A percentile compares a stretch with the other conserved stretches of the same genome.
Evolutionary conservation across 164 flowering plant species (phyloP).

Genomic region (Echeveria elegans): DNA sequence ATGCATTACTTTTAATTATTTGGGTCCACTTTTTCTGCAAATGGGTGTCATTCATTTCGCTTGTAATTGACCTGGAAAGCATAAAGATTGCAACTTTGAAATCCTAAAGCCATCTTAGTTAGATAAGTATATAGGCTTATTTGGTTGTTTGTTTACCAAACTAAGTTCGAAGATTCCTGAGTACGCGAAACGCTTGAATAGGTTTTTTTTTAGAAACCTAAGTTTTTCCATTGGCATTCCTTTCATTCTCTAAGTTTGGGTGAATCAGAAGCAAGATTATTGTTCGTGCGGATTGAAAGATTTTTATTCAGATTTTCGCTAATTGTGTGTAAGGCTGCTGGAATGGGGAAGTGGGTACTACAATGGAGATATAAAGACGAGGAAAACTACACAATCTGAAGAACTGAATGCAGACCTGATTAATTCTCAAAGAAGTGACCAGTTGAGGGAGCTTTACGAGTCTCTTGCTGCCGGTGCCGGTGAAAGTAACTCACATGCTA

Average conservation of each 20-base stretch:
- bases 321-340: constrained; percentile 38
- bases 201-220: background rate
- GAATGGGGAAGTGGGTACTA: constrained; percentile 91
- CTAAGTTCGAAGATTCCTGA: background rate
- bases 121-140: background rate
- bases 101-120: background rate
- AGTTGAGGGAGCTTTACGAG: constrained; percentile 69
- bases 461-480: constrained; percentile 54
- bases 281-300: background rate
- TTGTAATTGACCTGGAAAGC: background rate
- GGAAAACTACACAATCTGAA: constrained; percentile 62
- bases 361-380: constrained; percentile 92
- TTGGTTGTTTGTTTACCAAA: background rate
- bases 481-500: constrained; percentile 45
- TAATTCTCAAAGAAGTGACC: constrained; percentile 80
- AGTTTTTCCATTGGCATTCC: background rate
- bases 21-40: background rate
- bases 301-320: background rate
- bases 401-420: constrained; percentile 50
- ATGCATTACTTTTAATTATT: background rate
- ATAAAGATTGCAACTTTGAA: background rate
- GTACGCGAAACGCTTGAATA: background rate
- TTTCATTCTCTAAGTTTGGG: background rate
- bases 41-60: constrained; percentile 1
- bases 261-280: background rate